phyloP scores from a whole-genome alignment of 805 yeast genomes.

The Metahyphopichia silvanorum region DNA sequence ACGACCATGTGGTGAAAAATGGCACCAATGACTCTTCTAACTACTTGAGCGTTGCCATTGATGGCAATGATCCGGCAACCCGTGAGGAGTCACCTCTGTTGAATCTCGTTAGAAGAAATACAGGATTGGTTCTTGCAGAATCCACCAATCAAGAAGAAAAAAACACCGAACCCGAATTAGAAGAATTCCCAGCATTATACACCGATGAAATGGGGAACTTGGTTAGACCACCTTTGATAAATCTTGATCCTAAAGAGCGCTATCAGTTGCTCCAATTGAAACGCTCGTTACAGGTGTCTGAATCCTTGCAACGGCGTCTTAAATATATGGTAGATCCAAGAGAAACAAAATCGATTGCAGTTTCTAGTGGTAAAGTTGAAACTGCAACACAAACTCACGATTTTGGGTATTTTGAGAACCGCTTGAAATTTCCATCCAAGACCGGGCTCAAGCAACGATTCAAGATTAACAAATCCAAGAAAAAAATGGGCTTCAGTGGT shows the following conservation, averaged over 20 bases:
- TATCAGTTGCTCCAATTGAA: slow-evolving; percentile 40
- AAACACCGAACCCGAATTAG: slow-evolving; percentile 12
- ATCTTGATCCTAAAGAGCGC: slow-evolving; percentile 41
- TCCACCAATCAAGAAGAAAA: background rate
- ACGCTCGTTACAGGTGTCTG: slow-evolving; percentile 33
- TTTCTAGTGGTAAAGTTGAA: slow-evolving; percentile 28
- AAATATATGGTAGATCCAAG: slow-evolving; percentile 40
- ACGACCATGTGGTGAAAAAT: slow-evolving; percentile 8
- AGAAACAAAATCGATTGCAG: slow-evolving; percentile 26
- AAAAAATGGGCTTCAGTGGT: slow-evolving; percentile 29
- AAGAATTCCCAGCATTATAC: slow-evolving; percentile 32
- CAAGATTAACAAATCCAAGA: slow-evolving; percentile 10
- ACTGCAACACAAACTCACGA: slow-evolving; percentile 41
- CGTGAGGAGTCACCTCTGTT: slow-evolving; percentile 1
- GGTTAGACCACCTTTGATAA: slow-evolving; percentile 43
- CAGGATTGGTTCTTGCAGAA: background rate
- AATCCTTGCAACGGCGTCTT: slow-evolving; percentile 27
- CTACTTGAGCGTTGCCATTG: background rate
- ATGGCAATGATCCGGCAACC: background rate
- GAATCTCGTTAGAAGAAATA: background rate
- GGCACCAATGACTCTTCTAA: slow-evolving; percentile 8
- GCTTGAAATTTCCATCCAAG: slow-evolving; percentile 26
- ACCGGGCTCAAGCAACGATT: slow-evolving; percentile 2
- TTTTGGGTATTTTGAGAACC: slow-evolving; percentile 21
- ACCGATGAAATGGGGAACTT: slow-evolving; percentile 35